Evolutionary conservation across 2,329 filamentous ascomycete species (phyloP).

Genomic region (Ophiostoma perfectum): DNA sequence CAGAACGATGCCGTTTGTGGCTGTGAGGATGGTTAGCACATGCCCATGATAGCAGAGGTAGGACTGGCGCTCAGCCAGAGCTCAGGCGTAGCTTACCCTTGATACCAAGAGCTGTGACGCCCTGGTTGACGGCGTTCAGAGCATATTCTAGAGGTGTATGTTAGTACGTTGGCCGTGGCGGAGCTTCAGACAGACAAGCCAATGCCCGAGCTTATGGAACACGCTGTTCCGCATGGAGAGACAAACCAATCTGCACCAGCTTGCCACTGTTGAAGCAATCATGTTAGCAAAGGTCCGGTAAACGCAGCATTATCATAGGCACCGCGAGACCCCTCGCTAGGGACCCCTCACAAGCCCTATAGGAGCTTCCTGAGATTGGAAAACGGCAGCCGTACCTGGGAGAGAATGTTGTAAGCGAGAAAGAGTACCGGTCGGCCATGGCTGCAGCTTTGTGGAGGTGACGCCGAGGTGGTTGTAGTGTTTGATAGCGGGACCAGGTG

Average conservation of each 20-base stretch:
- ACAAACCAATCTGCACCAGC: constrained; percentile 87
- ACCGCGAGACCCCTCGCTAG: not conserved
- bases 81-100: constrained; percentile 60
- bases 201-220: not conserved
- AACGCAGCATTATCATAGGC: too few relatives aligned
- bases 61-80: not conserved
- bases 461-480: not conserved
- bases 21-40: constrained; percentile 42
- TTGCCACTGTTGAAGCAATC: constrained; percentile 63
- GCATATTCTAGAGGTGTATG: constrained; percentile 72
- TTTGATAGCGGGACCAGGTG: not conserved
- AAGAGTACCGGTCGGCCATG: constrained; percentile 99
- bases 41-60: not conserved
- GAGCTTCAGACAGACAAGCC: not conserved
- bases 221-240: not conserved
- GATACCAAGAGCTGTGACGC: constrained; percentile 95
- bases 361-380: not conserved
- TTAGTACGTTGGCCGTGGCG: not conserved
- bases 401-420: constrained; percentile 98
- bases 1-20: constrained; percentile 97
- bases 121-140: constrained; percentile 97
- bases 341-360: not conserved
- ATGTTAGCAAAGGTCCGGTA: constrained; percentile 16
- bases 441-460: constrained; percentile 28
- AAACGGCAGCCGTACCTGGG: constrained; percentile 66